Evolutionary conservation across 805 yeast genomes (phyloP), one percentile per base, ranked within the genome.

Genomic region (Hanseniaspora occidentalis): DNA sequence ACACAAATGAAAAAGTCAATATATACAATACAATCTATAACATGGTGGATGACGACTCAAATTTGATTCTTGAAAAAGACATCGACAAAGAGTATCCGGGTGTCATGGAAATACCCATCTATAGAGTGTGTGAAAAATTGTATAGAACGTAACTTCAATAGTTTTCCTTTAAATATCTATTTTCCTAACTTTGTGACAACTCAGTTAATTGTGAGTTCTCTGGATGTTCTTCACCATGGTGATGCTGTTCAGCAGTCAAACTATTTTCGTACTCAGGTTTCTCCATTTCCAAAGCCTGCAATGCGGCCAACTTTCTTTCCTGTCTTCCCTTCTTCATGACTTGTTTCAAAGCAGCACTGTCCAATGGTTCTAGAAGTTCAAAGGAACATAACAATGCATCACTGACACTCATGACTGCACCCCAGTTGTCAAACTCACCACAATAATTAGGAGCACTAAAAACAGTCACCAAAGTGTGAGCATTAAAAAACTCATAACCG

Each of bases 321-420:
- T 82, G 80, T 52, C 83, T 79, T n/a, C 95, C 95, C 62, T 79
- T 81, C 50, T 80, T 81, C 96, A 89, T 85, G 38, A 85, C 92
- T 58, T 84, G 95, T 56, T 89, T 88, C 61, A 92, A 71, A 4
- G 96, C 96, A 16, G 82, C 80, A 39, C 94, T 75, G 62, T 89
- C 97, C 50, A 92, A 68, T 7, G 98, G 98, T 61, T 92, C 96
- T 44, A 89, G 67, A 41, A 89, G 70, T 60, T 89, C 98, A 61
- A 89, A 89, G 31, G 82, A 75, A 51, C 88, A 79, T 61, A 77
- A 74, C 50, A 79, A 61, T 20, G 70, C 70, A 45, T 76, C 75
- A 48, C 77, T 79, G 18, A 79, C 84, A 51, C 76, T 71, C 84
- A 79, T 77, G 16, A 79, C 79, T 2, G 86, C 86, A 13, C 88